Evolutionary conservation across 2,329 filamentous ascomycete genomes (phyloP).

Genomic region (Colletotrichum musicola): DNA sequence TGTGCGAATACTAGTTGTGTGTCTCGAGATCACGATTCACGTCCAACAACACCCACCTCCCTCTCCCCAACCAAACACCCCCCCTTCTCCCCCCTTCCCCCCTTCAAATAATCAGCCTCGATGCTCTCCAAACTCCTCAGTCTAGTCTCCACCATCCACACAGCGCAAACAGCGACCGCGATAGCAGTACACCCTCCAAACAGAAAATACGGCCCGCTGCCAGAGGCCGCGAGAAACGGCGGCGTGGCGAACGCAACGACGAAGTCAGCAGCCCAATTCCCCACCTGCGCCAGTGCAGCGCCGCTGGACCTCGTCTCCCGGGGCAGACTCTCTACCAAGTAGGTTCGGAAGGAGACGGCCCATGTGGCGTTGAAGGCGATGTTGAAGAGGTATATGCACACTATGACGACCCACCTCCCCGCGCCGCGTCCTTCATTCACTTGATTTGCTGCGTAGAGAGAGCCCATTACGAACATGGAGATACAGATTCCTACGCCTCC

Average conservation of each 20-base stretch:
- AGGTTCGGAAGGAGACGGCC: constrained; percentile 64
- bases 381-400: constrained; percentile 63
- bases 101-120: constrained; percentile 4
- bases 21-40: too few relatives aligned
- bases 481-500: constrained; percentile 64
- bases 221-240: constrained; percentile 51
- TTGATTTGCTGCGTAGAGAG: constrained; percentile 59
- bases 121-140: constrained; percentile 56
- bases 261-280: constrained; percentile 64
- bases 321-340: constrained; percentile 68
- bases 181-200: constrained; percentile 55
- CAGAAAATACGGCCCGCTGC: constrained; percentile 59
- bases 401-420: constrained; percentile 63
- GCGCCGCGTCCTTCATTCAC: constrained; percentile 51
- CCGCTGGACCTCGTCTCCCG: constrained; percentile 65
- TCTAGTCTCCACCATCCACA: constrained; percentile 59
- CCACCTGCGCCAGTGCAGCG: constrained; percentile 64
- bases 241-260: constrained; percentile 59
- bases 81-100: neutral
- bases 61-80: too few relatives aligned
- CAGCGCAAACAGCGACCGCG: constrained; percentile 49
- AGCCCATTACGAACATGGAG: constrained; percentile 66
- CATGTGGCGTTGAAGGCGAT: constrained; percentile 61
- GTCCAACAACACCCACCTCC: neutral
- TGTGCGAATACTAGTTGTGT: too few relatives aligned